Base-by-base conservation (phyloP, 2,329 filamentous ascomycete genomes). In the Diplocarpon rosae region DNA sequence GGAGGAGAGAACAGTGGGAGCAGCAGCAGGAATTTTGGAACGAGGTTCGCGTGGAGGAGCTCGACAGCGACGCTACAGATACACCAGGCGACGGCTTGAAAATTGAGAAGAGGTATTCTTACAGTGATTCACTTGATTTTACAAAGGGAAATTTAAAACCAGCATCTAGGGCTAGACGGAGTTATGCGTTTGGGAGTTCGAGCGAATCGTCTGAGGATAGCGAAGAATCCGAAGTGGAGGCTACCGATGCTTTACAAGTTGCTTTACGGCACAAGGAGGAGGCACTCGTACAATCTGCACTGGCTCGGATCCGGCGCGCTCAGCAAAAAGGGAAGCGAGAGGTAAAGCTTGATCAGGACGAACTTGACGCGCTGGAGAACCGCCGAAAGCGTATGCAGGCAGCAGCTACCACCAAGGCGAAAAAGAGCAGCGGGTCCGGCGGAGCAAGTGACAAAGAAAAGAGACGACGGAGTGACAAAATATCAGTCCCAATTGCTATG, bases 241-340 rank as follows among this genome's bases (percentile, higher is more conserved):
- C 73, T 45, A 68, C 63, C 31, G 64, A 66, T 58, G 68, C 66
- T 43, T 63, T 74, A 50, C 70, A 77, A 50, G 58, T 78, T 51
- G 70, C 73, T 47, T 69, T 75, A 52, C 69, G 69, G 56, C 78
- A 85, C 46, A 75, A 75, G 55, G 86, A 94, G 61, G 83, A 90
- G 54, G 72, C 75, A 51, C 65, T 94, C 55, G 78, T 92, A 52
- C 81, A 88, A 52, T 78, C 78, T 52, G 89, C 89, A 33, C 67
- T 93, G 63, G 78, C 80, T 56, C 82, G 86, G 53, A 93, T 95
- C 59, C 77, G 80, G 52, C 76, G 79, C 52, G 87, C 89, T 13
- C 80, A 85, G 61, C 76, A 77, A 51, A 78, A 78, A 58, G 88
- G 88, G 51, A 83, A 81, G 63, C 70, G 73, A 36, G 85, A 93